Evolutionary conservation across 2,329 filamentous ascomycete species (phyloP).

Genomic region (Botrytis medusae): DNA sequence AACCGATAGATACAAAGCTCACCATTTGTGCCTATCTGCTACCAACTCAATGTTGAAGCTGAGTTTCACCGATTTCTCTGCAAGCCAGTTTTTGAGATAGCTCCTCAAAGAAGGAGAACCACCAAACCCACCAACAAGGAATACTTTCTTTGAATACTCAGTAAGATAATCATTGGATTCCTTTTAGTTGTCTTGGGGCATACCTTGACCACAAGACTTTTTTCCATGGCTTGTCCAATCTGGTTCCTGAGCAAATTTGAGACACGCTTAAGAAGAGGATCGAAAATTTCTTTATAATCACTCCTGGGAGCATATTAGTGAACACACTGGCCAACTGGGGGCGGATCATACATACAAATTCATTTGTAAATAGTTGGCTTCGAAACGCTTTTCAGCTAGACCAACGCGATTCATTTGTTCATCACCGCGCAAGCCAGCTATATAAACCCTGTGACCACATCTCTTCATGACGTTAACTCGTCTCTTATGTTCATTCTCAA

Average conservation of each 20-base stretch:
- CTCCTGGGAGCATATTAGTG: conserved; percentile 4
- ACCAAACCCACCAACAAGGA: conserved; percentile 34
- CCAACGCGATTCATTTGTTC: conserved; percentile 16
- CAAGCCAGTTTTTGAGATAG: conserved; percentile 23
- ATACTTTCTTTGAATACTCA: conserved; percentile 27
- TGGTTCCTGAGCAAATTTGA: conserved; percentile 21
- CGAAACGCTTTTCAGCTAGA: conserved; percentile 23
- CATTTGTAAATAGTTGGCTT: conserved; percentile 22
- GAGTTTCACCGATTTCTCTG: not conserved
- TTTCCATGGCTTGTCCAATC: conserved; percentile 21
- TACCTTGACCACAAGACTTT: conserved; percentile 25
- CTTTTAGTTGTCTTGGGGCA: not conserved
- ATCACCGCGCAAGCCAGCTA: conserved; percentile 24
- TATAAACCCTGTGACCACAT: conserved; percentile 17
- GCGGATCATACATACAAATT: conserved; percentile 13
- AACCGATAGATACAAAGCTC: not conserved
- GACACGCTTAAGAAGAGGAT: conserved; percentile 24
- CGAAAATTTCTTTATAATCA: conserved; percentile 29
- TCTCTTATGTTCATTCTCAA: conserved; percentile 25
- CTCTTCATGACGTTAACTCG: conserved; percentile 3
- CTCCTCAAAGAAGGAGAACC: conserved; percentile 27
- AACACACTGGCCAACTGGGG: not conserved
- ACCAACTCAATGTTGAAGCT: conserved; percentile 20
- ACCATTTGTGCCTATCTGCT: conserved; percentile 20
- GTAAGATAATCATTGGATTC: not conserved